Evolutionary conservation across 2,329 filamentous ascomycete genomes (phyloP), one percentile per base, ranked within the genome.

Genomic region (Aspergillus carbonarius): DNA sequence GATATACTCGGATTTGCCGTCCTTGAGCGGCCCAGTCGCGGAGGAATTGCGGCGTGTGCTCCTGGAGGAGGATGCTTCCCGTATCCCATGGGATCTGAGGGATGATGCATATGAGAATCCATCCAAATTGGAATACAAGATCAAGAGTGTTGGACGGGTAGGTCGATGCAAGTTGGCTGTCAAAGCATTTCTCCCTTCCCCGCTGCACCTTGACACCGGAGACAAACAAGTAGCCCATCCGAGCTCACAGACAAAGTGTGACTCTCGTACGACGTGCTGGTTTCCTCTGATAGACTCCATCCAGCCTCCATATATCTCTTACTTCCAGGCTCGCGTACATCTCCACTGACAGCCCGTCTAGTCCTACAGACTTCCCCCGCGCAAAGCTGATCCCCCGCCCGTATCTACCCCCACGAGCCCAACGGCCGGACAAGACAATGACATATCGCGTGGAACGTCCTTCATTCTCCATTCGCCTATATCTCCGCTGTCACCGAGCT

Each of bases 401-500:
- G 74, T 77, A 46, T 82, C 81, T 51, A 78, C 79, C 44, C 73
- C 78, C 52, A 71, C 79, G 53, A 79, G 79, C 51, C 70, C 83
- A 83, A 59, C 82, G 17, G 79, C 81, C 48, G 77, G 82, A 55
- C 76, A 82, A 67, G 71, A 68, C 50, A 65, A 62, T 60, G 65
- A 65, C 32, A 81, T 83, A 52, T 69, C 76, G 3, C 76, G 82
- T 54, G 74, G 77, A 37, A 73, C 79, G 23, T 76, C 81, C 17
- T 78, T 82, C 59, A 79, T 87, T n/a, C 79, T 96, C 4, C 93
- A 98, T 74, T 98, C 95, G 12, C 91, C 93, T 1, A 87, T 96
- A 65, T 98, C 95, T 2, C 95, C 93, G 0, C 82, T 98, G 30
- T 95, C 90, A 39, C 92, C 93, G 3, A 84, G 83, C 7, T 96